Conservation (phyloP, 129 eudicot genomes). For the Glebionis coronaria region DNA sequence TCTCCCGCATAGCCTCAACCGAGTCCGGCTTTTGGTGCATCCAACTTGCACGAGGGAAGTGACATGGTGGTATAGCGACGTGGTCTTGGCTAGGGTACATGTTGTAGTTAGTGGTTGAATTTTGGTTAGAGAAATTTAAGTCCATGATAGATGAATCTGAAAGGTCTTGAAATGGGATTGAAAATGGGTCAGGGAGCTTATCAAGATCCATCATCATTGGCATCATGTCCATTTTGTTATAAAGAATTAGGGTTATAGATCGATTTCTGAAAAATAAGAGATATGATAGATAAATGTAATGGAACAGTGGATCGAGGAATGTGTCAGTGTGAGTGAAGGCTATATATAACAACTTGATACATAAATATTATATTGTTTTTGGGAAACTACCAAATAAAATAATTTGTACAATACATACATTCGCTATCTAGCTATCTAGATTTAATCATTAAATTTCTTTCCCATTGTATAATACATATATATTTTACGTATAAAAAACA, state of each 20-base stretch:
- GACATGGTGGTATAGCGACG: background rate
- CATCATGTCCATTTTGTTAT: conserved; percentile 38
- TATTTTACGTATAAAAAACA: too few relatives aligned
- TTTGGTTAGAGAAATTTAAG: conserved; percentile 27
- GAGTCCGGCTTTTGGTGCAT: conserved; percentile 36
- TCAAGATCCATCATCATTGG: conserved; percentile 44
- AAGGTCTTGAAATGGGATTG: conserved; percentile 28
- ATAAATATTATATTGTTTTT: conserved; percentile 14
- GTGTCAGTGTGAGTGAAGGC: conserved; percentile 37
- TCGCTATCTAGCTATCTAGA: too few relatives aligned
- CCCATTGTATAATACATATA: too few relatives aligned
- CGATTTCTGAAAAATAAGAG: background rate
- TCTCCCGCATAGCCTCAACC: conserved; percentile 61
- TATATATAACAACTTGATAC: conserved; percentile 27
- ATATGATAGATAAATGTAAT: conserved; percentile 14
- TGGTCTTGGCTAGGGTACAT: conserved; percentile 1
- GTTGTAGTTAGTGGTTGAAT: conserved; percentile 14
- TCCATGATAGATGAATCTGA: conserved; percentile 30
- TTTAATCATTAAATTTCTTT: too few relatives aligned
- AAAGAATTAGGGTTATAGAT: background rate
- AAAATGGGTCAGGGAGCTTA: conserved; percentile 41
- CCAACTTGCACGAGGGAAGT: conserved; percentile 33
- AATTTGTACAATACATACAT: too few relatives aligned
- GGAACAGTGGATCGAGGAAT: conserved; percentile 34
- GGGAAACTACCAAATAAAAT: background rate